Evolutionary conservation across 192 early-diverging fungal genomes (phyloP).

Genomic region (Dissophora globulifera): DNA sequence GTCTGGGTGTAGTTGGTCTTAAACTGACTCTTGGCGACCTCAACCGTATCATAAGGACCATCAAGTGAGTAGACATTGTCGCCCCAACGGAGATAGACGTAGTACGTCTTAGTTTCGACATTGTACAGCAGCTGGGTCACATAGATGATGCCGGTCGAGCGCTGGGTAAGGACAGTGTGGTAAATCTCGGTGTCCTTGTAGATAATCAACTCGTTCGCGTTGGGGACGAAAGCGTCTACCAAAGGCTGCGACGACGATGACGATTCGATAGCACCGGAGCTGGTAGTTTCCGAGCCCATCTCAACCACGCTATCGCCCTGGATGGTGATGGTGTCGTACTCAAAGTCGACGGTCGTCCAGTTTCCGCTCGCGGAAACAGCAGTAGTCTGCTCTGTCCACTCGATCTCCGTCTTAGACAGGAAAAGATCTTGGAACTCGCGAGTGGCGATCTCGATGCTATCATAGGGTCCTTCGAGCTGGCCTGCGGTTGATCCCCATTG

Average conservation of each 20-base stretch:
- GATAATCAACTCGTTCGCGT: slow-evolving; percentile 19
- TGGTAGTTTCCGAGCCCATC: too few relatives aligned
- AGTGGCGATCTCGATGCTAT: slow-evolving; percentile 27
- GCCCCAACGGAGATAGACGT: slow-evolving; percentile 33
- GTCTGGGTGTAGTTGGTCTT: slow-evolving; percentile 21
- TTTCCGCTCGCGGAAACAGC: slow-evolving; percentile 13
- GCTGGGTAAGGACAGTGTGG: slow-evolving; percentile 15
- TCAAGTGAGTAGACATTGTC: slow-evolving; percentile 15
- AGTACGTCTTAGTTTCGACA: slow-evolving; percentile 35
- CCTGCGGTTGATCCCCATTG: slow-evolving; percentile 46
- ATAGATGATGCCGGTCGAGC: slow-evolving; percentile 28
- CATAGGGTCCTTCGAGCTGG: slow-evolving; percentile 39
- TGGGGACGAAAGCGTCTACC: slow-evolving; percentile 23
- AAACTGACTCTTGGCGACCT: slow-evolving; percentile 31
- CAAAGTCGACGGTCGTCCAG: slow-evolving; percentile 36
- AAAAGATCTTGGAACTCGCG: slow-evolving; percentile 45
- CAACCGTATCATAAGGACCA: slow-evolving; percentile 36
- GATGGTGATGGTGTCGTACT: slow-evolving; percentile 33
- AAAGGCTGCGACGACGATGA: too few relatives aligned
- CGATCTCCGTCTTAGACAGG: slow-evolving; percentile 22
- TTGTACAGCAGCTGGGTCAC: slow-evolving; percentile 40
- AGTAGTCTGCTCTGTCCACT: slow-evolving; percentile 32
- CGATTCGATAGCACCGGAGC: too few relatives aligned
- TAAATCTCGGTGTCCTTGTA: slow-evolving; percentile 26
- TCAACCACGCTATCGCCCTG: slow-evolving; percentile 9